These are phyloP conservation scores for Microstegium vimineum DNA, from an alignment of 176 grass and related monocot species.

Conservation along the genomic window DNA sequence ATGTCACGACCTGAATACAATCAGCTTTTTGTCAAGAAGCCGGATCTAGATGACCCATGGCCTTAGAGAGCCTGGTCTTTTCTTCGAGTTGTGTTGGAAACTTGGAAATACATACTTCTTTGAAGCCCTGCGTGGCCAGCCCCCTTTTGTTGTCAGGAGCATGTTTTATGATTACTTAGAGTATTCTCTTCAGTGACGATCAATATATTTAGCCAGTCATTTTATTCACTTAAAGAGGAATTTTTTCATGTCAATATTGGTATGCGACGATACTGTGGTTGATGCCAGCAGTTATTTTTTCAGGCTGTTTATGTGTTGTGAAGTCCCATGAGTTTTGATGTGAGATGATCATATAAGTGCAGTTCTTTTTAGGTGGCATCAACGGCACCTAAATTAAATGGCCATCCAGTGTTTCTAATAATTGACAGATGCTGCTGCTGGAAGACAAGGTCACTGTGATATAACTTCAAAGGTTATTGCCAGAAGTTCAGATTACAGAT, in stretches of 20 bases:
- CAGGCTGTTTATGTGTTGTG: not conserved
- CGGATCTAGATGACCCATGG: slow-evolving; percentile 44
- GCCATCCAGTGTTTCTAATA: not conserved
- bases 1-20: slow-evolving; percentile 61
- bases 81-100: not conserved
- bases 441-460: not conserved
- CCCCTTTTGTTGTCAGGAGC: not conserved
- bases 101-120: not conserved
- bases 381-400: not conserved
- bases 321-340: not conserved
- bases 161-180: slow-evolving; percentile 5
- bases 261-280: not conserved
- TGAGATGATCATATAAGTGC: not conserved
- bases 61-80: slow-evolving; percentile 28
- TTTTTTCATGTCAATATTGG: not conserved
- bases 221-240: not conserved
- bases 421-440: not conserved
- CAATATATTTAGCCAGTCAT: not conserved
- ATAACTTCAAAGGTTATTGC: not conserved
- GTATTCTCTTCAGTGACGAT: not conserved
- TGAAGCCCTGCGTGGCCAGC: not conserved
- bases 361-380: not conserved
- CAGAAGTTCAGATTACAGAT: not conserved
- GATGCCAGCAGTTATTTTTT: not conserved
- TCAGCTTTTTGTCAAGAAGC: slow-evolving; percentile 60